phyloP scores from a whole-genome alignment of 345 rosid species.

The Aquilaria sinensis region DNA sequence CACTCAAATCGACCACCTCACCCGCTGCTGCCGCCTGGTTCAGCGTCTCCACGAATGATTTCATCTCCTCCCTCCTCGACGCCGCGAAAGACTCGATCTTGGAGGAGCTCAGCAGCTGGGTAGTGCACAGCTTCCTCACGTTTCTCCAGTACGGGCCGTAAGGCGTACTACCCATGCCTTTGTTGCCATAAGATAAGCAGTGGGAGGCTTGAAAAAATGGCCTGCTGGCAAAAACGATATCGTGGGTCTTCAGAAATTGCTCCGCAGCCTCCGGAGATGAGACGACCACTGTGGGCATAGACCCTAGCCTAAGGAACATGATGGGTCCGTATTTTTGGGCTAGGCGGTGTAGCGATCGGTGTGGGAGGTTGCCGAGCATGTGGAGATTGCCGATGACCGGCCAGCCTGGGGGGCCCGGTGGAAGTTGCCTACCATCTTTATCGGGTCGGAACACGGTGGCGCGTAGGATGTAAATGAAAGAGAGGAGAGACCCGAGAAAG shows the following conservation, averaged over 20 bases:
- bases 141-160: slow-evolving; percentile 24
- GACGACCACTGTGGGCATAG: slow-evolving; percentile 23
- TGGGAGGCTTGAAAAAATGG: slow-evolving; percentile 15
- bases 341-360: slow-evolving; percentile 20
- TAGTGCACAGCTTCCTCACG: slow-evolving; percentile 14
- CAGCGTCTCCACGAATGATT: background rate
- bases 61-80: slow-evolving; percentile 19
- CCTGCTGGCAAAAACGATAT: slow-evolving; percentile 29
- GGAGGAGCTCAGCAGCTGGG: slow-evolving; percentile 18
- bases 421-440: slow-evolving; percentile 5
- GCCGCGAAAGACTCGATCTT: slow-evolving; percentile 19
- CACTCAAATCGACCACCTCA: slow-evolving; percentile 14
- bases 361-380: slow-evolving; percentile 27
- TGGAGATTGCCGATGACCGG: slow-evolving; percentile 34
- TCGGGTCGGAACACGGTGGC: background rate
- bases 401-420: slow-evolving; percentile 36
- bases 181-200: slow-evolving; percentile 16
- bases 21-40: slow-evolving; percentile 4
- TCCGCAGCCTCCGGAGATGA: slow-evolving; percentile 35
- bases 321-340: slow-evolving; percentile 34
- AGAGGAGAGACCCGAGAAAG: background rate
- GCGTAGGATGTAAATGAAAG: background rate
- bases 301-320: slow-evolving; percentile 28
- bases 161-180: slow-evolving; percentile 8
- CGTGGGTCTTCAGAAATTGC: slow-evolving; percentile 31